Base-by-base conservation (phyloP, 2,329 filamentous ascomycete species). In the Beauveria rudraprayagi region DNA sequence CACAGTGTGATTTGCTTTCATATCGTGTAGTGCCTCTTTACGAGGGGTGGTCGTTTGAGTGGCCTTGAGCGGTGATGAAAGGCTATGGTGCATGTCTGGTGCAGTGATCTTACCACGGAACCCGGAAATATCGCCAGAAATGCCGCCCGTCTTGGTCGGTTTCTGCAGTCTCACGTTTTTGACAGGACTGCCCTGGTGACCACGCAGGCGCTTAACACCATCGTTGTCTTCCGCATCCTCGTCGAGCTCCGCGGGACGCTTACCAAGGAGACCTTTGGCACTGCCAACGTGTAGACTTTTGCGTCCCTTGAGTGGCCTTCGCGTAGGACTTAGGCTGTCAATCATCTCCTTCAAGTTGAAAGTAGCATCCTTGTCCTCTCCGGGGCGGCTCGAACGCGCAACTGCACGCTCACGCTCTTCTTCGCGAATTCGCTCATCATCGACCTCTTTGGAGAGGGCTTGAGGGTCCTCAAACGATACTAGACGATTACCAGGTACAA, bases 271-370 rank as follows among this genome's bases (percentile, higher is more conserved):
- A 0, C 89, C 89, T 64, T 78, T 85, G 16, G 89, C 89, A 66
- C 88, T 89, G 46, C 89, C 89, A 22, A 91, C 84, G 65, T 89
- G 86, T 55, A 92, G 77, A 69, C 89, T 92, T 75, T 92, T 92
- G 46, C 89, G 85, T 16, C 85, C 85, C 61, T 80, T 85, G 7
- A 89, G 66, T 6, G 75, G 73, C 59, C 83, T 86, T 71, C 91
- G 90, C 73, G 89, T 90, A 0, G 90, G 90, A 26, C 88, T 91
- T 64, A 93, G 78, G 61, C 84, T 89, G 63, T 88, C 82, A 63
- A 93, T 93, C 83, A 91, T 87, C 65, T 91, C 88, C 64, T 84
- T 88, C 48, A 93, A 75, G 64, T 85, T 90, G 41, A 86, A 73
- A 0, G 88, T 89, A 3, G 77, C 78, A 64, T 90, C 87, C 52